Conservation (phyloP, 1,284 basidiomycete genomes). For the Peniophora sp. region DNA sequence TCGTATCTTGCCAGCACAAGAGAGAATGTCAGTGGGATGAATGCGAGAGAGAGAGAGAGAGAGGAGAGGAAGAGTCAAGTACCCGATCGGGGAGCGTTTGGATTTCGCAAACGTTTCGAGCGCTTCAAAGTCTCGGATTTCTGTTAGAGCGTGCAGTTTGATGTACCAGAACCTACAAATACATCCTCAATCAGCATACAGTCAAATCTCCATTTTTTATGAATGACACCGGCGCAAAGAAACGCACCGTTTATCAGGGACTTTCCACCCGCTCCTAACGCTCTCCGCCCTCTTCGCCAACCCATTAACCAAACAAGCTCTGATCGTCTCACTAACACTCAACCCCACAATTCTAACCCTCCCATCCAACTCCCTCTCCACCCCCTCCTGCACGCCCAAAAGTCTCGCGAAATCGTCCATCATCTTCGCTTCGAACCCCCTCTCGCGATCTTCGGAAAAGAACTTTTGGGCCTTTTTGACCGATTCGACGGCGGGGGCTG, state of each 20-base stretch:
- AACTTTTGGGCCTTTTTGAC: conserved; percentile 75
- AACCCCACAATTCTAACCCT: conserved; percentile 72
- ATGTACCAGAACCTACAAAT: conserved; percentile 82
- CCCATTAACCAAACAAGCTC: conserved; percentile 66
- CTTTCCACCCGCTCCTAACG: conserved; percentile 80
- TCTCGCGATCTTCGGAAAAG: conserved; percentile 91
- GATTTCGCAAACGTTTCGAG: conserved; percentile 80
- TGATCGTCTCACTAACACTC: conserved; percentile 80
- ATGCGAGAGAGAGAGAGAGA: no score
- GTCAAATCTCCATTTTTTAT: no score
- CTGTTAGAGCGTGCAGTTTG: conserved; percentile 77
- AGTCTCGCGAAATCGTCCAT: conserved; percentile 82
- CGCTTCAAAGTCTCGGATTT: conserved; percentile 75
- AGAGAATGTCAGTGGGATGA: no score
- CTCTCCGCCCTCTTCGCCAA: conserved; percentile 84
- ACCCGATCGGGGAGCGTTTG: conserved; percentile 89
- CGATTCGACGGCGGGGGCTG: neutral
- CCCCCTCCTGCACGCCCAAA: conserved; percentile 72
- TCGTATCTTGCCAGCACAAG: no score
- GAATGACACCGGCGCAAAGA: no score
- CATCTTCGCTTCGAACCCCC: conserved; percentile 89
- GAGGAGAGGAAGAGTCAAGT: no score
- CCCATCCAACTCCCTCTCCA: conserved; percentile 81
- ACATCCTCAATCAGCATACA: neutral
- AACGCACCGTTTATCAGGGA: conserved; percentile 81